These are phyloP conservation scores for Vicia villosa DNA, from an alignment of 306 rosid genomes.

Conservation along the genomic window DNA sequence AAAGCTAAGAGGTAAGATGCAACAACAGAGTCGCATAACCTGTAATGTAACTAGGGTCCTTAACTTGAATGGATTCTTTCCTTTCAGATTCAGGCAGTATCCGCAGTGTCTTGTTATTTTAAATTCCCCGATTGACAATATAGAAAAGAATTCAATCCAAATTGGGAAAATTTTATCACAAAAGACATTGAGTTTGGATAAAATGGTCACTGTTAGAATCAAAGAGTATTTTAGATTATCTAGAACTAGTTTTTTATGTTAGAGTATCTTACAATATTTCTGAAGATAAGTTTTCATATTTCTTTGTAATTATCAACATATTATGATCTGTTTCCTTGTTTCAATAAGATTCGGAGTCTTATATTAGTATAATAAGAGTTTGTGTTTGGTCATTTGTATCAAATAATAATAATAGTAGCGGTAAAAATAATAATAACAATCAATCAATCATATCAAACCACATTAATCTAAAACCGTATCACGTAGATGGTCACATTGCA, in stretches of 20 bases:
- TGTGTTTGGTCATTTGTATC: neutral
- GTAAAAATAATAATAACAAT: too few relatives aligned
- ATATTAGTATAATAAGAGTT: neutral
- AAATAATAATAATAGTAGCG: neutral
- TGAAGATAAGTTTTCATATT: neutral
- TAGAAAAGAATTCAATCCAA: neutral
- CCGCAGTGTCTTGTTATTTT: neutral
- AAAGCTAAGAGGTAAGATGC: slow-evolving; percentile 28
- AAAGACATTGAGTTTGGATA: slow-evolving; percentile 25
- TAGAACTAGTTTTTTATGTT: neutral
- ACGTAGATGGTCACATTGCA: slow-evolving; percentile 29
- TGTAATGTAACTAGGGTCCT: slow-evolving; percentile 14
- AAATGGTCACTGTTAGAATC: slow-evolving; percentile 7
- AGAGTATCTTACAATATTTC: neutral
- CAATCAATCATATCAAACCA: neutral
- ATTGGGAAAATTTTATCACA: slow-evolving; percentile 5
- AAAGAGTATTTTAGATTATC: neutral
- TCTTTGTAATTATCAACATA: neutral
- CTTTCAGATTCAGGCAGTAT: slow-evolving; percentile 24
- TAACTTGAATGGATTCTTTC: slow-evolving; percentile 13
- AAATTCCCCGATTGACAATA: neutral
- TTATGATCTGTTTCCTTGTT: neutral
- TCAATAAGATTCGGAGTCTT: too few relatives aligned
- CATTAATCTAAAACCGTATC: slow-evolving; percentile 2
- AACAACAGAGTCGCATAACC: slow-evolving; percentile 3